Conservation (phyloP, 2,329 filamentous ascomycete genomes). For the Cladophialophora bantiana region DNA sequence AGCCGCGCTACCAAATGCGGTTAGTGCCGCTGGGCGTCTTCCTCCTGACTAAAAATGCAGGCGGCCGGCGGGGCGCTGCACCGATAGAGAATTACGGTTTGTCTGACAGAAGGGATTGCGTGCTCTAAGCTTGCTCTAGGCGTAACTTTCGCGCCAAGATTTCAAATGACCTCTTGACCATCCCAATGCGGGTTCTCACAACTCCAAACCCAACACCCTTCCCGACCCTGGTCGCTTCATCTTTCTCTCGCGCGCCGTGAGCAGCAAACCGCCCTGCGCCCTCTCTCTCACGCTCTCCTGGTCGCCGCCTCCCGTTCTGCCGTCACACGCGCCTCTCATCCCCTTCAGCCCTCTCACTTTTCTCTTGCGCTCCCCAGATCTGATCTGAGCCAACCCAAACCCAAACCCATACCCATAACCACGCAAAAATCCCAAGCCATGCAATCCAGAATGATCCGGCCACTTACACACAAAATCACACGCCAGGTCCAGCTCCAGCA, state of each 20-base stretch:
- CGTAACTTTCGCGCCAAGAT: background rate
- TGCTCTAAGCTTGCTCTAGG: background rate
- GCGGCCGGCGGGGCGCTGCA: constrained; percentile 4
- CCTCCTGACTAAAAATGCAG: constrained; percentile 25
- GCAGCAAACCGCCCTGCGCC: constrained; percentile 15
- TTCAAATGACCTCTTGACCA: constrained; percentile 4
- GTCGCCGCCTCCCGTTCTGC: constrained; percentile 21
- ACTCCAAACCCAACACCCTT: background rate
- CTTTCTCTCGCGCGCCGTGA: constrained; percentile 13
- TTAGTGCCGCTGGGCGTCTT: background rate
- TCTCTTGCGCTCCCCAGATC: constrained; percentile 17
- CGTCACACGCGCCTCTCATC: constrained; percentile 20
- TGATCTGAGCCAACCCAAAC: constrained; percentile 35
- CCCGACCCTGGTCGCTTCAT: constrained; percentile 6
- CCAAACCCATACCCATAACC: constrained; percentile 25
- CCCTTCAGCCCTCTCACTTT: constrained; percentile 16
- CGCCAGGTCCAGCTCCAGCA: constrained; percentile 32
- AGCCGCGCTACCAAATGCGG: constrained; percentile 2
- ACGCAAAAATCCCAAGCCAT: constrained; percentile 30
- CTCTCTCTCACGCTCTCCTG: background rate
- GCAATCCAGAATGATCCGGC: constrained; percentile 37
- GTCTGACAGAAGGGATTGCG: background rate
- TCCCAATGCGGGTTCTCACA: constrained; percentile 6
- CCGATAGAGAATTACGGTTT: background rate
- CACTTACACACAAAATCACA: constrained; percentile 32